phyloP scores from a whole-genome alignment of 768 basidiomycete species.

The Mycena filopes region DNA sequence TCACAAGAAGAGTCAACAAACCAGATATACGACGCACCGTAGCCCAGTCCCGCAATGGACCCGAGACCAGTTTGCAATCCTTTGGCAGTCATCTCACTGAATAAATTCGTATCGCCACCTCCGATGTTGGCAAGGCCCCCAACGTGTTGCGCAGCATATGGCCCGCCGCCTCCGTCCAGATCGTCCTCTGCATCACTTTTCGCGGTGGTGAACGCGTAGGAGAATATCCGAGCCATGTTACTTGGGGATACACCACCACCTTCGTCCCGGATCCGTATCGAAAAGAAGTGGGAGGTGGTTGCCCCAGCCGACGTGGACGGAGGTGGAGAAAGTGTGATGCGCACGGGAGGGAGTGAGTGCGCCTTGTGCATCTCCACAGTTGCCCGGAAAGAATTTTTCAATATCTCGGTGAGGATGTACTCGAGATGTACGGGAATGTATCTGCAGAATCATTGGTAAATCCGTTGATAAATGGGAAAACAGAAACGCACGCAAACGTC shows the following conservation, averaged over 20 bases:
- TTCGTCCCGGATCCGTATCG: slow-evolving; percentile 84
- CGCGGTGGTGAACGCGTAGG: slow-evolving; percentile 92
- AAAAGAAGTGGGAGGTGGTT: slow-evolving; percentile 62
- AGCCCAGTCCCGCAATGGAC: slow-evolving; percentile 91
- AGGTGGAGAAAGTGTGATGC: slow-evolving; percentile 76
- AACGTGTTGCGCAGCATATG: slow-evolving; percentile 83
- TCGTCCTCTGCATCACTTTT: slow-evolving; percentile 54
- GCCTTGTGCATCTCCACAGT: slow-evolving; percentile 78
- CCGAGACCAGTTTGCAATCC: slow-evolving; percentile 85
- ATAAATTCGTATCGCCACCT: slow-evolving; percentile 62
- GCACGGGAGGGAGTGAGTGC: slow-evolving; percentile 67
- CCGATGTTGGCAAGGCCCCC: slow-evolving; percentile 75
- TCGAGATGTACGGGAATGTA: slow-evolving; percentile 92
- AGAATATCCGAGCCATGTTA: slow-evolving; percentile 85
- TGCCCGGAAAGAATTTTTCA: slow-evolving; percentile 92
- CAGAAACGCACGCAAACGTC: slow-evolving; percentile 77
- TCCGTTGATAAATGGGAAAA: background rate
- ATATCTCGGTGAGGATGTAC: slow-evolving; percentile 89
- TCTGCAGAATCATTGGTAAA: slow-evolving; percentile 48
- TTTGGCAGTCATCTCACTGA: slow-evolving; percentile 81
- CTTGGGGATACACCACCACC: slow-evolving; percentile 85
- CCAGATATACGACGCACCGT: slow-evolving; percentile 53
- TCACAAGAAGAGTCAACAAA: background rate
- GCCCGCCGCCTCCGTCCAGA: slow-evolving; percentile 67
- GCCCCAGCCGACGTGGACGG: slow-evolving; percentile 41